These are phyloP conservation scores for Globisporangium abappressorium DNA, from an alignment of 352 stramenopile species.

Conservation along the genomic window DNA sequence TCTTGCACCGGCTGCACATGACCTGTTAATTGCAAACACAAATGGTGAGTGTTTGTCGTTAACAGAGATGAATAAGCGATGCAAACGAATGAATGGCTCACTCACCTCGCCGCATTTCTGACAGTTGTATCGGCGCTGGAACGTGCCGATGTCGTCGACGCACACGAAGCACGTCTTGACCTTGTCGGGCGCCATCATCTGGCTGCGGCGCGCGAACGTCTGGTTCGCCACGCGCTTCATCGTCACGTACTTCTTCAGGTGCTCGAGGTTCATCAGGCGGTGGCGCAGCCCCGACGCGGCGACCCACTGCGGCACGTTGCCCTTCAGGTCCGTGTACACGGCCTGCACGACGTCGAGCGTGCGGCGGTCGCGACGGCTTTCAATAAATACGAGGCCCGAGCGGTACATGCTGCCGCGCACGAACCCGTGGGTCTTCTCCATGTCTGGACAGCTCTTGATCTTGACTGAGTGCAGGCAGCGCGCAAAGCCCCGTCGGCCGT, in stretches of 20 bases:
- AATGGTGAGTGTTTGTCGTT: neutral
- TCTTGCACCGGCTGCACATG: conserved; percentile 70
- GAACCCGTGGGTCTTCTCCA: conserved; percentile 78
- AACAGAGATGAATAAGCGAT: conserved; percentile 1
- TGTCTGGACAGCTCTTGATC: conserved; percentile 79
- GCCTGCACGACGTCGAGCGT: conserved; percentile 75
- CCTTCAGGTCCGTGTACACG: conserved; percentile 81
- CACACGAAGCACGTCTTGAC: conserved; percentile 83
- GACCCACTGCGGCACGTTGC: conserved; percentile 72
- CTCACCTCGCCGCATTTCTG: conserved; percentile 80
- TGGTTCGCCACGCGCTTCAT: conserved; percentile 80
- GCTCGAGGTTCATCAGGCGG: conserved; percentile 68
- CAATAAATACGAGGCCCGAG: conserved; percentile 75
- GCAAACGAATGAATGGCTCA: conserved; percentile 1
- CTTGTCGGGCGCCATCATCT: conserved; percentile 62
- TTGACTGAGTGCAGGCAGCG: conserved; percentile 83
- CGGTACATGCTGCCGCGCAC: conserved; percentile 82
- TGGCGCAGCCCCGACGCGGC: conserved; percentile 54
- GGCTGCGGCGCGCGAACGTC: conserved; percentile 58
- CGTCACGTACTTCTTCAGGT: conserved; percentile 77
- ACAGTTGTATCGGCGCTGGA: conserved; percentile 81
- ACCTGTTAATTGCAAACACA: conserved; percentile 25
- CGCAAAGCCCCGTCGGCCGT: conserved; percentile 60
- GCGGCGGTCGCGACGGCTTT: conserved; percentile 70
- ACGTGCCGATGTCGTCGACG: conserved; percentile 76